Base-by-base conservation (phyloP, 768 basidiomycete species). In the Mycena belliarum region DNA sequence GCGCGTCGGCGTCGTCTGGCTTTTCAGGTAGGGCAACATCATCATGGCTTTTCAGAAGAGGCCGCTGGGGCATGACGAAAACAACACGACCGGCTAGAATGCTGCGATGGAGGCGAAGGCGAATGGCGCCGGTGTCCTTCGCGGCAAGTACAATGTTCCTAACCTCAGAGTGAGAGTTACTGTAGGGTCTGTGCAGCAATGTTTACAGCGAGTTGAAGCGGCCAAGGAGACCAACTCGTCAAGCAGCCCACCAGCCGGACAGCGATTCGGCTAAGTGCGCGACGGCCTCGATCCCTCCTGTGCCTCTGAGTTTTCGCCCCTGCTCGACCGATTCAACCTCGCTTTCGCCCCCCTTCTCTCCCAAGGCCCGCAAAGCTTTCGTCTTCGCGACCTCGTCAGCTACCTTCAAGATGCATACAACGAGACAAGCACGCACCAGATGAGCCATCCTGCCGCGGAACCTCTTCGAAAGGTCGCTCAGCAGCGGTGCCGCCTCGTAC, bases 361-460 rank as follows among this genome's bases (percentile, higher is more conserved):
- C 76, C 42, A 85, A 66, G 15, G 73, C 77, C 57, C 80, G 83
- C 53, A 91, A 65, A 6, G 81, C 76, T 63, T 79, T 82, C 2
- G 79, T 75, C 89, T 91, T 18, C 16, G 23, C 16, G 23, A 18
- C 26, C 11, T 21, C 4, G 5, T 26, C 14, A 29, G 8, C 6
- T 1, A 20, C n/a, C n/a, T n/a, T n/a, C n/a, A n/a, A n/a, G 2
- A 29, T 7, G 24, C 15, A 38, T 21, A 6, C 18, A 18, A n/a
- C 37, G 12, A 35, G 16, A 35, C 3, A 35, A 25, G 74, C 87
- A 61, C 60, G 18, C 20, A 91, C 90, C 69, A 92, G 66, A 2
- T 75, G 77, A 0, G 73, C 63, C 77, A 88, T 82, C 65, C 81
- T 87, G 33, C 69, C 68, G 20, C 76, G 73, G 66, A 90, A 90